Conservation (phyloP, 2,329 filamentous ascomycete genomes). For the Orbilia brochopaga region DNA sequence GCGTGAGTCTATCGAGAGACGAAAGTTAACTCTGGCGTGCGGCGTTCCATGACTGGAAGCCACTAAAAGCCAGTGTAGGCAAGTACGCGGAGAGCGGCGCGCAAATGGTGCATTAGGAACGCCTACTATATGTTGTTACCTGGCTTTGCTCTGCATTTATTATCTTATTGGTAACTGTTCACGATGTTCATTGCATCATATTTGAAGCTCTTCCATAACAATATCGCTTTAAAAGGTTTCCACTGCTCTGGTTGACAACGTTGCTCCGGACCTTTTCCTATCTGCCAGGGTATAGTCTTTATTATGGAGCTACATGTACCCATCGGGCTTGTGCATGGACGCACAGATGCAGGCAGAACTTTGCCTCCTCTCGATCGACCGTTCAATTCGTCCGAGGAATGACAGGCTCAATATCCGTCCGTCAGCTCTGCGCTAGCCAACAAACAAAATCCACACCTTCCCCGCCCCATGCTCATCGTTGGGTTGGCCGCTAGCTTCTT, state of each 20-base stretch:
- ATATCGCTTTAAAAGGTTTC: conserved; percentile 32
- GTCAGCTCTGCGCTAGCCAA: conserved; percentile 9
- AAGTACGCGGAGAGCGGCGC: too few relatives aligned
- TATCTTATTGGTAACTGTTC: background rate
- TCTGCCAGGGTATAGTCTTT: background rate
- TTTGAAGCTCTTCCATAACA: background rate
- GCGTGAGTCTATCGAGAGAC: background rate
- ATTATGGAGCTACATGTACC: background rate
- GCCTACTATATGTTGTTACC: background rate
- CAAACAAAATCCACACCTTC: conserved; percentile 3
- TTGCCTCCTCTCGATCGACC: conserved; percentile 23
- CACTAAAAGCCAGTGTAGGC: background rate
- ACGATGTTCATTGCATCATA: conserved; percentile 18
- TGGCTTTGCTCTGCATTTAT: background rate
- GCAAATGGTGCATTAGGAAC: too few relatives aligned
- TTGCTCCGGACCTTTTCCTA: conserved; percentile 16
- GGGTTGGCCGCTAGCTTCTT: conserved; percentile 5
- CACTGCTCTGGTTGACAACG: background rate
- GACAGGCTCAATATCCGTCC: conserved; percentile 41
- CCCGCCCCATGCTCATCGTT: conserved; percentile 11
- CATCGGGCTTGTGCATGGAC: background rate
- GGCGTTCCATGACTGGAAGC: background rate
- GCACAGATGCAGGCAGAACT: conserved; percentile 8
- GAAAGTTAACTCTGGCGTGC: background rate
- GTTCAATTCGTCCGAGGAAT: conserved; percentile 40